Conservation (phyloP, 805 yeast species). For the Wickerhamomyces ciferrii region DNA sequence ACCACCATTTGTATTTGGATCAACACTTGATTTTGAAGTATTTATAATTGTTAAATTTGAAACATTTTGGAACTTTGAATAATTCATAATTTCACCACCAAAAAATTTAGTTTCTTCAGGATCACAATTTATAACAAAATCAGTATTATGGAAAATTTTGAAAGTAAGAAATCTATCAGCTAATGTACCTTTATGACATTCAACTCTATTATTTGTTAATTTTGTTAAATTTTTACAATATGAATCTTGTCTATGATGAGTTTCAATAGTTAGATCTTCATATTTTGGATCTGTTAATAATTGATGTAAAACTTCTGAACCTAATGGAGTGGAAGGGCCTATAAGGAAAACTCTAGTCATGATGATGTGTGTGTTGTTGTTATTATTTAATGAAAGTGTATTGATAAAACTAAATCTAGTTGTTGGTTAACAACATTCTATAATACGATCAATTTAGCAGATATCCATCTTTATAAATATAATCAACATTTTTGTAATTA, state of each 20-base stretch:
- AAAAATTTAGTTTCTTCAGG: background rate
- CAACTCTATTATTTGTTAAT: background rate
- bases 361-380: background rate
- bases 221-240: slow-evolving; percentile 13
- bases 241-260: background rate
- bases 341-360: background rate
- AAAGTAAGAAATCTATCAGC: background rate
- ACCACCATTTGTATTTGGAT: background rate
- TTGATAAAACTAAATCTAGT: too few relatives aligned
- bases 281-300: slow-evolving; percentile 6
- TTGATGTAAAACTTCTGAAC: slow-evolving; percentile 24
- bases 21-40: slow-evolving; percentile 25
- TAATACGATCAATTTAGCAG: too few relatives aligned
- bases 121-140: background rate
- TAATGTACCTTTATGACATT: background rate
- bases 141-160: background rate
- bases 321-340: slow-evolving; percentile 33
- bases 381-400: background rate
- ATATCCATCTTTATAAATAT: too few relatives aligned
- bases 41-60: slow-evolving; percentile 19
- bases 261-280: slow-evolving; percentile 12
- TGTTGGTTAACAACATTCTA: too few relatives aligned
- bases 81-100: background rate
- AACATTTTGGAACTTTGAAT: background rate
- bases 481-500: too few relatives aligned